phyloP scores from a whole-genome alignment of 345 rosid species.

The Hibiscus trionum region DNA sequence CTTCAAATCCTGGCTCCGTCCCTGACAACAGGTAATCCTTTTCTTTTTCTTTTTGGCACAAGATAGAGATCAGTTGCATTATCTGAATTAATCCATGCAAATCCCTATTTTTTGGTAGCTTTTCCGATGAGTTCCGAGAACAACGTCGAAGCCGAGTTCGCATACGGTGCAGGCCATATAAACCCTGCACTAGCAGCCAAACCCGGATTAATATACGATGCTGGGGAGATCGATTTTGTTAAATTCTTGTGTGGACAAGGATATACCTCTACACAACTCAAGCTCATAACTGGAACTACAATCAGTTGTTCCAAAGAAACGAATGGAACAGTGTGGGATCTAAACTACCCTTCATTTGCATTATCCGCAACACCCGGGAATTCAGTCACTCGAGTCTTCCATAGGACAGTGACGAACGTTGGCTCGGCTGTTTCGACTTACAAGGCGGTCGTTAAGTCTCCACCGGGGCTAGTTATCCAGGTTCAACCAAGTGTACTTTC shows the following conservation, averaged over 20 bases:
- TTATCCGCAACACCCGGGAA: background rate
- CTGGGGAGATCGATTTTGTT: constrained; percentile 28
- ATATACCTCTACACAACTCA: constrained; percentile 12
- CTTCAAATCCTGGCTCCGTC: no score
- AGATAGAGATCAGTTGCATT: background rate
- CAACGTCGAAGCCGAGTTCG: constrained; percentile 21
- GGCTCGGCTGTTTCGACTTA: constrained; percentile 22
- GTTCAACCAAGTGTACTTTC: constrained; percentile 24
- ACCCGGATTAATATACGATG: constrained; percentile 40
- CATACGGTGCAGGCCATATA: constrained; percentile 35
- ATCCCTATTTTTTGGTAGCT: background rate
- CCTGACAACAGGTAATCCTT: constrained; percentile 11
- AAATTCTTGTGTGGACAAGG: constrained; percentile 40
- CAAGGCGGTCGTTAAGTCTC: constrained; percentile 14
- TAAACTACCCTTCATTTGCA: constrained; percentile 37
- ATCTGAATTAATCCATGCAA: background rate
- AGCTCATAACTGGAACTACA: constrained; percentile 17
- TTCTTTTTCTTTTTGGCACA: background rate
- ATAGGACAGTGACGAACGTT: constrained; percentile 33
- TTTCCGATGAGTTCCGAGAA: constrained; percentile 17
- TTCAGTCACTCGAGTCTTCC: constrained; percentile 13
- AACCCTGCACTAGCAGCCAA: constrained; percentile 24
- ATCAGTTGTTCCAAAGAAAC: constrained; percentile 11
- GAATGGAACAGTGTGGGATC: constrained; percentile 25
- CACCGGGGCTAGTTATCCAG: constrained; percentile 16